Base-by-base conservation (phyloP, 129 eudicot genomes). In the Saussurea involucrata region DNA sequence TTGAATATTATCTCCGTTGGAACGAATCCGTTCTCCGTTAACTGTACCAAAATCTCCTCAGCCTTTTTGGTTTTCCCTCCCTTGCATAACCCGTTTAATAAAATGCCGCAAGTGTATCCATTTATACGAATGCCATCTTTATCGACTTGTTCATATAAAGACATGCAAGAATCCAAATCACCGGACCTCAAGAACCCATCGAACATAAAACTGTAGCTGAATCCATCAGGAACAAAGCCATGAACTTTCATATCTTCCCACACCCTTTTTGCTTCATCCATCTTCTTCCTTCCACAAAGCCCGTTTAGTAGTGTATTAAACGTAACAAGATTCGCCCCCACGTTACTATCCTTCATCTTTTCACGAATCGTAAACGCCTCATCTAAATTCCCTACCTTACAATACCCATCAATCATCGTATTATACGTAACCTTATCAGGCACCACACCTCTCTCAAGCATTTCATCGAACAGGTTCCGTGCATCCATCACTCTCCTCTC, bases 391-490 rank as follows among this genome's bases (percentile, higher is more conserved):
- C 74, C 80, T 44, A 46, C 53, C 53, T 76, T 76, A 66, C 66
- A 76, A 29, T 76, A 76, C 66, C 80, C 80, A 46, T 76, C 80
- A 46, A 76, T 76, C 63, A 76, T 22, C 44, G 73, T 76, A 21
- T 76, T 76, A 42, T 24, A 76, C 3, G 80, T 8, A 28, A 76
- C 44, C 29, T 4, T 76, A 76, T 76, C 68, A 0, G 65, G 40
- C 36, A 46, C 80, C 6, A 76, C 74, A 42, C 31, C 31, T n/a
- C 61, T 76, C 67, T 66, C 72, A 6, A 60, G 12, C 80, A 76
- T 76, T 76, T 76, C 80, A 66, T 76, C 80, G 33, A 65, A 76
- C 74, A 76, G 31, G 55, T 66, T 28, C 9, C 80, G 66, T 5
- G 80, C 80, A 66, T 44, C 80, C 7, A 0, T 12, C 6, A 76